Evolutionary conservation across 179 eudicot species (phyloP), one percentile per base, ranked within the genome.

Genomic region (Pouteria campechiana): DNA sequence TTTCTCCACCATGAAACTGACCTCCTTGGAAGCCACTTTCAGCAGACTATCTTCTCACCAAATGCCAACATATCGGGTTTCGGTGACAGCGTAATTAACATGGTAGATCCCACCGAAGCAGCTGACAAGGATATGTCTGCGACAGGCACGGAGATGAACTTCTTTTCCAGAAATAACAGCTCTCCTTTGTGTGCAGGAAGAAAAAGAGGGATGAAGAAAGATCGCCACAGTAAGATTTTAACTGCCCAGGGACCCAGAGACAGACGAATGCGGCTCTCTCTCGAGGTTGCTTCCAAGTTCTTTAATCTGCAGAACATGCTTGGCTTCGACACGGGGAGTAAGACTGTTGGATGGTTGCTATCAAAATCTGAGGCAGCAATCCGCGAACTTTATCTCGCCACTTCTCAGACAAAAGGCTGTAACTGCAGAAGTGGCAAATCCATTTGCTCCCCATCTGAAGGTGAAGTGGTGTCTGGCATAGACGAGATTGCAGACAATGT

Each of bases 321-420:
- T 19, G 71, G 66, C 25, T 59, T 54, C 14, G 62, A 65, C 39
- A 65, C 48, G 32, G 57, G 61, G 2, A 65, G 71, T 25, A 54
- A 60, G 34, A 60, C 71, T 49, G 46, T 65, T 12, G 62, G 55
- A 25, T 65, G 71, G 71, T 55, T 65, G 22, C 50, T 65, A 6
- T 44, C 6, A 17, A 54, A 59, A 33, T 65, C 71, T 0, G 49
- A 54, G 5, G 3, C 32, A 2, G 52, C 61, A 33, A 65, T 65
- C 24, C 12, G 27, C 5, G 71, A 59, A 27, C 55, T 67, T n/a
- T n/a, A n/a, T n/a, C n/a, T n/a, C n/a, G n/a, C n/a, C n/a, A n/a
- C n/a, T 3, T 20, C 21, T 28, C 27, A 39, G 28, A 47, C 9
- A 38, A 44, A 41, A 18, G 19, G 17, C 46, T 21, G 10, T 12